Evolutionary conservation across 345 rosid species (phyloP), one percentile per base, ranked within the genome.

Genomic region (Salix arbutifolia): DNA sequence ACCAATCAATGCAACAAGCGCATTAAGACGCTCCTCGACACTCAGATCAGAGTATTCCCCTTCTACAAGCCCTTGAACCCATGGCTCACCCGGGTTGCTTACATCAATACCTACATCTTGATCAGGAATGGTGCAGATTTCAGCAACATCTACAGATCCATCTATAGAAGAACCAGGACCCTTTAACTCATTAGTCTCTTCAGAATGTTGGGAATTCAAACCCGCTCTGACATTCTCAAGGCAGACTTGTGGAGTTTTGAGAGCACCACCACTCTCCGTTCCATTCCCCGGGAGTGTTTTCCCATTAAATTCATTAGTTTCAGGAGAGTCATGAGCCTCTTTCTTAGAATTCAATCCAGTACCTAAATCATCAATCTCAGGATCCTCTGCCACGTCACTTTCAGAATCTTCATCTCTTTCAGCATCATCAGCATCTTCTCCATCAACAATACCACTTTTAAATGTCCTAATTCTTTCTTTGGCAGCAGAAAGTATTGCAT

Each of bases 331-430:
- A 18, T 65, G 60, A 71, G 31, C 82, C 79, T 85, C 85, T 77
- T 84, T 82, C 74, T 84, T 86, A 56, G 70, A 75, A 77, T 86
- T 84, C 71, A 84, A 77, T 65, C 85, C 93, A 48, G 87, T 67
- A 78, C 81, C 86, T 35, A 87, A 75, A 79, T 89, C 89, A 81
- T 89, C 90, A 78, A 89, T 84, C 74, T 92, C 98, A 62, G 90
- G 90, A 74, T 90, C 96, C 79, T 92, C 98, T 30, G 86, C 89
- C 28, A 81, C 85, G 74, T 92, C 98, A 40, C 96, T 90, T 62
- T 90, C 98, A 71, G 96, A 94, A 81, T 91, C 98, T 38, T 91
- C 97, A 79, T 82, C 92, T 83, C 95, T 90, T 83, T 94, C 98
- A 74, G 87, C 94, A 70, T 87, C 94, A 78, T 91, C 98, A 70